Percentiles rank a stretch among this genome's conserved stretches.
Conservation (phyloP, 805 yeast genomes). For the Starmera caribaea region DNA sequence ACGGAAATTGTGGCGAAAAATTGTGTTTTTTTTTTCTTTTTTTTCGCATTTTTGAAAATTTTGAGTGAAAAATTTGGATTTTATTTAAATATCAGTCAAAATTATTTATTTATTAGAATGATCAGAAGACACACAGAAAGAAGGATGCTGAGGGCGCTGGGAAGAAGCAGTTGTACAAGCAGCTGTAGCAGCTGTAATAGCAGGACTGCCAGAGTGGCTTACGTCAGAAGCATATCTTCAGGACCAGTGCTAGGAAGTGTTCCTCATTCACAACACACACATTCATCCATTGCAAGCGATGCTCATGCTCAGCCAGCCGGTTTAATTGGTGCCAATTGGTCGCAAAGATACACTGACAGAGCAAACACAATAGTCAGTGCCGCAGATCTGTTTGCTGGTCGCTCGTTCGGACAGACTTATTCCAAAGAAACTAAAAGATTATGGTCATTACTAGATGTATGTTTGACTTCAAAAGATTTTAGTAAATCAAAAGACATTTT, state of each 20-base stretch:
- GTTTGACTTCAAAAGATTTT: slow-evolving; percentile 54
- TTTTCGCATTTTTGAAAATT: not conserved
- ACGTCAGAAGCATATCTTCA: no score
- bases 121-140: not conserved
- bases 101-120: no score
- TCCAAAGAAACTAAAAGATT: slow-evolving; percentile 54
- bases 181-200: not conserved
- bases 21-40: slow-evolving; percentile 1
- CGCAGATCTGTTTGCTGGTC: no score
- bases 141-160: not conserved
- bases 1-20: not conserved
- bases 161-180: not conserved
- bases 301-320: no score
- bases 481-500: slow-evolving; percentile 64
- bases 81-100: no score
- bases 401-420: slow-evolving; percentile 10
- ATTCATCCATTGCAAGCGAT: no score
- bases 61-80: not conserved
- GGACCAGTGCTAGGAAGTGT: no score
- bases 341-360: no score
- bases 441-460: slow-evolving; percentile 74
- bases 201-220: no score
- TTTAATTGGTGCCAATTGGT: no score
- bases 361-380: no score
- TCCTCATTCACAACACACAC: no score